These are phyloP conservation scores for Fusarium graminum DNA, from an alignment of 2,329 filamentous ascomycete species.

Conservation along the genomic window DNA sequence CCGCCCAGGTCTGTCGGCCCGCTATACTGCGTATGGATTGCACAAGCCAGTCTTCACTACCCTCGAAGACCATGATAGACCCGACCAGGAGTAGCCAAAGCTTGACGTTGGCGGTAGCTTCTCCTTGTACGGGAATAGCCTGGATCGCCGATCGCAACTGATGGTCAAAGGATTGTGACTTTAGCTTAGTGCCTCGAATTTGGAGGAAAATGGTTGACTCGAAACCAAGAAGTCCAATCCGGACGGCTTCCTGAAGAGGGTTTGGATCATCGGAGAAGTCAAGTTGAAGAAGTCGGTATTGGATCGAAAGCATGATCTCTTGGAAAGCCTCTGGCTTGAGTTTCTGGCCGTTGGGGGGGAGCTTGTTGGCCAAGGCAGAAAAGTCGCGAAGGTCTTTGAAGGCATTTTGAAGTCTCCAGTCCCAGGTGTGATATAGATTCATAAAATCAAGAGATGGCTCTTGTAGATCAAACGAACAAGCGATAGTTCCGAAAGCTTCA, in stretches of 20 bases:
- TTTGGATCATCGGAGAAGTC: slow-evolving; percentile 26
- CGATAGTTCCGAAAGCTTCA: slow-evolving; percentile 10
- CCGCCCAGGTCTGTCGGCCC: slow-evolving; percentile 36
- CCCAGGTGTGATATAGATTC: slow-evolving; percentile 29
- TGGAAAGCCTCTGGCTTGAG: slow-evolving; percentile 48
- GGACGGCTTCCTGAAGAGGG: slow-evolving; percentile 41
- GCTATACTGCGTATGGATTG: slow-evolving; percentile 34
- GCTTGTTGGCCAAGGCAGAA: slow-evolving; percentile 44
- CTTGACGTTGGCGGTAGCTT: slow-evolving; percentile 35
- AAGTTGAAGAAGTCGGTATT: slow-evolving; percentile 50
- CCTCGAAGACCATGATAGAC: slow-evolving; percentile 42
- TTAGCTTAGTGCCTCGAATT: slow-evolving; percentile 34
- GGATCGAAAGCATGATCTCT: slow-evolving; percentile 50
- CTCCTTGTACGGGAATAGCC: not conserved
- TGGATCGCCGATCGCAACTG: slow-evolving; percentile 35
- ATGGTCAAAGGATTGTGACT: slow-evolving; percentile 26
- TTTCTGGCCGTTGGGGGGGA: slow-evolving; percentile 40
- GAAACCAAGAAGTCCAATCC: slow-evolving; percentile 51
- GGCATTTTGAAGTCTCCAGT: slow-evolving; percentile 45
- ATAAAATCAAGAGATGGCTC: slow-evolving; percentile 14
- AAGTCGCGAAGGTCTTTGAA: slow-evolving; percentile 52
- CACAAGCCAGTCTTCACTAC: slow-evolving; percentile 43
- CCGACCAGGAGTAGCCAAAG: slow-evolving; percentile 49
- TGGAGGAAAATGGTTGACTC: slow-evolving; percentile 49
- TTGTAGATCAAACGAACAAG: slow-evolving; percentile 2